Evolutionary conservation across 306 rosid species (phyloP), one percentile per base, ranked within the genome.

Genomic region (Acacia confusa): DNA sequence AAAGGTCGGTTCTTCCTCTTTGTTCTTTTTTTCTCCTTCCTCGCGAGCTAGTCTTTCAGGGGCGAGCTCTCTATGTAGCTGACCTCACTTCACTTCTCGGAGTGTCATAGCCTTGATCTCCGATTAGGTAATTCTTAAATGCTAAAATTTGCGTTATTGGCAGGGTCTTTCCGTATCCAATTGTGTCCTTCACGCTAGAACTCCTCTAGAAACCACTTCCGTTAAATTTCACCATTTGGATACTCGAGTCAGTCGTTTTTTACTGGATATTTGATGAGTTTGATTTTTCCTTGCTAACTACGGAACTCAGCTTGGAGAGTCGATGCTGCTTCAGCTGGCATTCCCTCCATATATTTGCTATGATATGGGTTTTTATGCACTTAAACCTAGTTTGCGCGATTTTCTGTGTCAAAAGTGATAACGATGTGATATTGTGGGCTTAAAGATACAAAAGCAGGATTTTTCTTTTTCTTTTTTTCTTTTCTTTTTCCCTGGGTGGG

Each of bases 41-140:
- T 75, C 34, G 60, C 20, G 84, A 71, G 76, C 77, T 28, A 34
- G 80, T 48, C 45, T 75, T 53, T 58, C 78, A 1, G 22, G 61
- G 61, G 45, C 16, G 74, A 80, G 70, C 71, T 43, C 30, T 52
- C 77, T 48, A 25, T 63, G 87, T 69, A 75, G 72, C 82, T 84
- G 32, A 76, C 82, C 76, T 71, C 75, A 80, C 69, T 64, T 74
- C 78, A 74, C 41, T 77, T 82, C 52, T 57, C 60, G 84, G 76
- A 45, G 30, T 69, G 15, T 74, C 55, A 4, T 79, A 74, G 75
- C 76, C 47, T 52, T 73, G 75, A 69, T 82, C 81, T 83, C 76
- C 84, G 80, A 70, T 84, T 77, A 83, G 87, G 94, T 90, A 79
- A 79, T 20, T 24, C 30, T 30, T 79, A 36, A 19, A 28, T 60